Percentiles rank a stretch among this genome's conserved stretches.
Conservation (phyloP, 352 stramenopile genomes). For the Phytopythium mirpurense region DNA sequence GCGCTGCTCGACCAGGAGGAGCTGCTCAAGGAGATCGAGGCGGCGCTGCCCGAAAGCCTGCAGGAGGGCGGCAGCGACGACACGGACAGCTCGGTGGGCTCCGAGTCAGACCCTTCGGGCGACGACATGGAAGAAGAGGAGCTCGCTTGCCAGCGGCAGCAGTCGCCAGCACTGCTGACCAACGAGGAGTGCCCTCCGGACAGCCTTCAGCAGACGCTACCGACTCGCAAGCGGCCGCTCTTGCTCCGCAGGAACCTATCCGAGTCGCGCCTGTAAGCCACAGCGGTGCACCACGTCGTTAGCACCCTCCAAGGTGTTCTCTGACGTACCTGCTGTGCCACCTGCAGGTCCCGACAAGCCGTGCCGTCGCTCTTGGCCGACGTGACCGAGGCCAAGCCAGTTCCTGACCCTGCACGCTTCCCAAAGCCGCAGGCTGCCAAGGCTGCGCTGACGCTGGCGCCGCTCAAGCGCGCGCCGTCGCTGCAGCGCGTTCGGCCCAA, state of each 20-base stretch:
- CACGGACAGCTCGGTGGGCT: slow-evolving; percentile 49
- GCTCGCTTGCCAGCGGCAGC: slow-evolving; percentile 23
- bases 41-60: slow-evolving; percentile 42
- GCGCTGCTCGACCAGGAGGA: slow-evolving; percentile 38
- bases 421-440: slow-evolving; percentile 11
- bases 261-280: slow-evolving; percentile 27
- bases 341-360: background rate
- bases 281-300: background rate
- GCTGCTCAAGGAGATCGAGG: slow-evolving; percentile 66
- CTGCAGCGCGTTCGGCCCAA: slow-evolving; percentile 10
- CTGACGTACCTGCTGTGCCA: background rate
- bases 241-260: slow-evolving; percentile 26
- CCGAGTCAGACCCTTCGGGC: slow-evolving; percentile 66
- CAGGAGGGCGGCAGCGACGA: slow-evolving; percentile 31
- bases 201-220: background rate
- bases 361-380: background rate
- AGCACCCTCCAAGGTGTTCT: too few relatives aligned
- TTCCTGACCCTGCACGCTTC: background rate
- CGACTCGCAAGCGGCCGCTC: background rate
- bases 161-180: background rate
- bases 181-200: background rate
- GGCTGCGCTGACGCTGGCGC: slow-evolving; percentile 6
- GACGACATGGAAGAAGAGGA: slow-evolving; percentile 65
- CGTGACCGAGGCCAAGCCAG: background rate
- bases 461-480: slow-evolving; percentile 13